Evolutionary conservation across 306 rosid species (phyloP).

Genomic region (Clitoria ternatea): DNA sequence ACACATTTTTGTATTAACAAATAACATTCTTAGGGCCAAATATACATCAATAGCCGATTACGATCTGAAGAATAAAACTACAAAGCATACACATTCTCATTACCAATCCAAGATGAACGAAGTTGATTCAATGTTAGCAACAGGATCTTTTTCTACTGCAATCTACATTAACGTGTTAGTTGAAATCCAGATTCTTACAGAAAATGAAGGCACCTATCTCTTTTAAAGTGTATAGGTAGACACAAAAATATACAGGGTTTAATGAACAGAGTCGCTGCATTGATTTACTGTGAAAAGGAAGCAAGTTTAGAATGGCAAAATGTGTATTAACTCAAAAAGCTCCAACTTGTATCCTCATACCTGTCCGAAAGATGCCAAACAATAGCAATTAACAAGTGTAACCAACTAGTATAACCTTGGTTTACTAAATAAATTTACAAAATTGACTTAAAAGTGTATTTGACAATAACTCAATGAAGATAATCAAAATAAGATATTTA

Average conservation of each 20-base stretch:
- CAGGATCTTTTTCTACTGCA: background rate
- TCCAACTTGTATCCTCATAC: background rate
- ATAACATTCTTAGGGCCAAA: background rate
- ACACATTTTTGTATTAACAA: background rate
- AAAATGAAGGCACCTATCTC: background rate
- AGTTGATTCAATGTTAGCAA: background rate
- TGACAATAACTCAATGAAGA: background rate
- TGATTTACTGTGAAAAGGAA: background rate
- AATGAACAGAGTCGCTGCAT: background rate
- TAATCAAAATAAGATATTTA: background rate
- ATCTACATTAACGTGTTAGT: background rate
- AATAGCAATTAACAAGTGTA: background rate
- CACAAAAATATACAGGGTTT: background rate
- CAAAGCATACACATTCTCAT: background rate
- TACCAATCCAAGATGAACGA: background rate
- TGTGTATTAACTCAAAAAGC: background rate
- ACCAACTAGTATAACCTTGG: background rate
- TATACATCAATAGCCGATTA: no score
- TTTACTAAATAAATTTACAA: background rate
- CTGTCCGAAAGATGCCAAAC: background rate
- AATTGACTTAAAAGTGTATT: background rate
- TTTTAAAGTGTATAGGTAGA: background rate
- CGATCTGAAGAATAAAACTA: background rate
- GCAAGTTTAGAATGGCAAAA: background rate
- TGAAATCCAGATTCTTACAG: background rate